phyloP scores from a whole-genome alignment of 2,329 filamentous ascomycete species.

The Huntiella decipiens region DNA sequence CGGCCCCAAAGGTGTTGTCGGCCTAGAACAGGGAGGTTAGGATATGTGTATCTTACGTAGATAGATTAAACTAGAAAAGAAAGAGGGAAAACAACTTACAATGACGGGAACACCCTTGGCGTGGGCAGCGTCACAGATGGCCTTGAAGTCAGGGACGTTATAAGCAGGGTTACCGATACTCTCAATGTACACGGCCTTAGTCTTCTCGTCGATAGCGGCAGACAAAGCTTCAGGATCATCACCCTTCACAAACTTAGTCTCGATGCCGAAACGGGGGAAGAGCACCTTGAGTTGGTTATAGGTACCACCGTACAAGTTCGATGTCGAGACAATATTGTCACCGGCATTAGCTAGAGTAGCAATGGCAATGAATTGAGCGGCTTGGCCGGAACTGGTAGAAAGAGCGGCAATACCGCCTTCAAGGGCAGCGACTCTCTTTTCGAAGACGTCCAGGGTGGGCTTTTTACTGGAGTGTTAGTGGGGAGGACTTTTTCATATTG shows the following conservation, averaged over 20 bases:
- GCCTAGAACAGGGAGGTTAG: slow-evolving; percentile 29
- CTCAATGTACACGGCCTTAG: slow-evolving; percentile 82
- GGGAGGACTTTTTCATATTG: not conserved
- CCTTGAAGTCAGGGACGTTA: slow-evolving; percentile 81
- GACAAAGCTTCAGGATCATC: slow-evolving; percentile 65
- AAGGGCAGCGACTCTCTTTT: slow-evolving; percentile 87
- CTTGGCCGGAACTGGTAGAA: slow-evolving; percentile 69
- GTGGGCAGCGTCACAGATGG: slow-evolving; percentile 63
- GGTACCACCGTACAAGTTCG: slow-evolving; percentile 83
- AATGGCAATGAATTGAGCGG: slow-evolving; percentile 83
- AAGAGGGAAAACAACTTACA: slow-evolving; percentile 20
- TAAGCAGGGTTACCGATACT: slow-evolving; percentile 87
- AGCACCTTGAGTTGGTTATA: slow-evolving; percentile 96
- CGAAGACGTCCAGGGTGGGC: slow-evolving; percentile 89
- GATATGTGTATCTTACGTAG: not conserved
- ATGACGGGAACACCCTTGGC: slow-evolving; percentile 46
- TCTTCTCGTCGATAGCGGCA: slow-evolving; percentile 73
- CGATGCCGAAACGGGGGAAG: slow-evolving; percentile 69
- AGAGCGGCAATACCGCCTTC: slow-evolving; percentile 82
- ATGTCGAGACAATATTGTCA: slow-evolving; percentile 84
- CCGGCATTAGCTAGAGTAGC: slow-evolving; percentile 66
- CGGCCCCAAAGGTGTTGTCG: slow-evolving; percentile 90
- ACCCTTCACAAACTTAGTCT: slow-evolving; percentile 70
- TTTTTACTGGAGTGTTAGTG: slow-evolving; percentile 17
- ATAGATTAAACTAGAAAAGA: not conserved